phyloP scores from a whole-genome alignment of 768 basidiomycete species.

The Panellus pusillus region DNA sequence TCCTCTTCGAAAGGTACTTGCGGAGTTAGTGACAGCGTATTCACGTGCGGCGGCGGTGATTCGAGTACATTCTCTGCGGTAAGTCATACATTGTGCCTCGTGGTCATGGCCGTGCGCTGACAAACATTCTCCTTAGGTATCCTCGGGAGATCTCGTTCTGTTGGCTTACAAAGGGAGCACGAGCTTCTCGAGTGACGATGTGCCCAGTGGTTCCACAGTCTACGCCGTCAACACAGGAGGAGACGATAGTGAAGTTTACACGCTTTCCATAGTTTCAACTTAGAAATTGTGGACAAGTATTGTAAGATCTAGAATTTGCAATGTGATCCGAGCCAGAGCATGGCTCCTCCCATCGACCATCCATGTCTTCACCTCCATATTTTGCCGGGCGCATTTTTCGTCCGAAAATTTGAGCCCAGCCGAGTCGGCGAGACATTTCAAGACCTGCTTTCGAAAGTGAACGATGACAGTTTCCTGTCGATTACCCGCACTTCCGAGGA shows the following conservation, averaged over 20 bases:
- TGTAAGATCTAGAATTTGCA: not conserved
- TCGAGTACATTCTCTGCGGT: slow-evolving; percentile 54
- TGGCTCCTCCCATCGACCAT: slow-evolving; percentile 47
- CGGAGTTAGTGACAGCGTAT: slow-evolving; percentile 44
- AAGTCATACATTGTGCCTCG: slow-evolving; percentile 8
- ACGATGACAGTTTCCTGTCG: slow-evolving; percentile 42
- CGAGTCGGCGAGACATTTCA: slow-evolving; percentile 34
- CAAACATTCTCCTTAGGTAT: slow-evolving; percentile 31
- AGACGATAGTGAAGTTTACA: slow-evolving; percentile 35
- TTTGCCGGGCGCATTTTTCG: slow-evolving; percentile 43
- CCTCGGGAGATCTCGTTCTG: slow-evolving; percentile 47
- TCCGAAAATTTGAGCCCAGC: slow-evolving; percentile 39
- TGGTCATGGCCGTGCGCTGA: slow-evolving; percentile 3
- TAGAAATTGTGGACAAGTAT: slow-evolving; percentile 15
- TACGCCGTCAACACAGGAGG: slow-evolving; percentile 39
- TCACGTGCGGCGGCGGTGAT: slow-evolving; percentile 55
- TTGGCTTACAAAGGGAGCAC: slow-evolving; percentile 52
- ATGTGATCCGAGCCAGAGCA: slow-evolving; percentile 11
- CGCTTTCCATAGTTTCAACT: slow-evolving; percentile 38
- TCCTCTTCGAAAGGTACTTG: slow-evolving; percentile 60
- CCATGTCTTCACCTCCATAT: slow-evolving; percentile 50
- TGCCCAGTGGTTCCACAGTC: slow-evolving; percentile 51
- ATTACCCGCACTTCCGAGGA: slow-evolving; percentile 63
- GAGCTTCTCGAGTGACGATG: slow-evolving; percentile 47
- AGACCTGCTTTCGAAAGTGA: slow-evolving; percentile 31